A percentile compares a stretch with the other conserved stretches of the same genome.
These are phyloP conservation scores for Mycena crocata DNA, from an alignment of 768 basidiomycete species.

Conservation along the genomic window DNA sequence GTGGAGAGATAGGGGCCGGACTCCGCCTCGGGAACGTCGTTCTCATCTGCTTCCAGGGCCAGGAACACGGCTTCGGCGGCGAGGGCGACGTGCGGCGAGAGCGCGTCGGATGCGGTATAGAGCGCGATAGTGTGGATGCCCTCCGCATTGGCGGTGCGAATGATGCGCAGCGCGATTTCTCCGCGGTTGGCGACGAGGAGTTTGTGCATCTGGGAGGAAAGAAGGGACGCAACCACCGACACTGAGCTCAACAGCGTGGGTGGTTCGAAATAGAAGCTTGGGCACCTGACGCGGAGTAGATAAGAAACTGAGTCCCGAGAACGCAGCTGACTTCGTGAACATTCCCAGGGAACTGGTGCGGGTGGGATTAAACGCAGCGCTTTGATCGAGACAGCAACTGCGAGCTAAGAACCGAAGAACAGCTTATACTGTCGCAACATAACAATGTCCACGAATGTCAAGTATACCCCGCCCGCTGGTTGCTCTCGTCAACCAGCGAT, in stretches of 20 bases:
- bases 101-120: conserved; percentile 69
- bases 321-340: too few species aligned
- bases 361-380: too few species aligned
- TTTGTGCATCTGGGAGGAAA: conserved; percentile 48
- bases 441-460: not conserved
- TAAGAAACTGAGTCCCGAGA: not conserved
- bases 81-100: conserved; percentile 66
- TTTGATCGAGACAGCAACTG: too few species aligned
- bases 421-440: too few species aligned
- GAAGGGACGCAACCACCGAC: too few species aligned
- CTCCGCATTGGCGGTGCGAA: conserved; percentile 65
- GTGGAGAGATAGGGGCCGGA: conserved; percentile 56
- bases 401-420: too few species aligned
- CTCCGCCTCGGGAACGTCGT: conserved; percentile 45
- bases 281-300: conserved; percentile 8
- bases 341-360: too few species aligned
- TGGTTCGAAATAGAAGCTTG: not conserved
- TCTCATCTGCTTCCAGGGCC: not conserved
- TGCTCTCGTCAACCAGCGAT: conserved; percentile 65
- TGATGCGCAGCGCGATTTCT: conserved; percentile 75
- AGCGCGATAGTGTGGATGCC: conserved; percentile 67
- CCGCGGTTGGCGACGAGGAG: conserved; percentile 78
- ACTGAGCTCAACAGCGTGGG: not conserved
- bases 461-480: conserved; percentile 47
- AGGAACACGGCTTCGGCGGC: conserved; percentile 60